Evolutionary conservation across 768 basidiomycete genomes (phyloP).

Genomic region (Lentinula lateritia): DNA sequence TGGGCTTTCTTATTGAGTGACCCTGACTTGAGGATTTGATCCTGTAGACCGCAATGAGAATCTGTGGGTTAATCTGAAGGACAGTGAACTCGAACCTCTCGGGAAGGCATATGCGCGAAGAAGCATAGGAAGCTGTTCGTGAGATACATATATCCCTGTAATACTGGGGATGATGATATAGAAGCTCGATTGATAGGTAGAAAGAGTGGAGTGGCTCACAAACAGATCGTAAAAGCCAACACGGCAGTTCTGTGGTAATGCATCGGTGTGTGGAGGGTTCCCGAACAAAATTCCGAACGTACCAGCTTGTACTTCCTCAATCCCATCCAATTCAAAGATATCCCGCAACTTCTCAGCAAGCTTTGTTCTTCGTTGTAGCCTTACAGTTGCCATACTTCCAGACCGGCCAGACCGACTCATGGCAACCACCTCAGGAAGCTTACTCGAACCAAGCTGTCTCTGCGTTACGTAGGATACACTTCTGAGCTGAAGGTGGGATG

Average conservation of each 20-base stretch:
- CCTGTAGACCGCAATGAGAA: conserved; percentile 36
- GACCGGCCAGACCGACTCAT: conserved; percentile 20
- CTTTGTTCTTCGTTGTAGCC: conserved; percentile 57
- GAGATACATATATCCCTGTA: conserved; percentile 97
- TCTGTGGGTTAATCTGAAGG: background rate
- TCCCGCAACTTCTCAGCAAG: conserved; percentile 87
- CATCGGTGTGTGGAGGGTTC: conserved; percentile 6
- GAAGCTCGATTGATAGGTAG: background rate
- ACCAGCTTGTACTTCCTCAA: conserved; percentile 73
- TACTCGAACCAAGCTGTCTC: background rate
- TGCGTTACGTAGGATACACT: conserved; percentile 3
- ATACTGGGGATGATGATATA: conserved; percentile 34
- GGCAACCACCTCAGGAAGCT: background rate
- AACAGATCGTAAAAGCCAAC: conserved; percentile 87
- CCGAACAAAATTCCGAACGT: conserved; percentile 25
- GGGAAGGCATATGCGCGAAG: conserved; percentile 89
- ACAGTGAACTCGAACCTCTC: conserved; percentile 54
- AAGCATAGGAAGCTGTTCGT: conserved; percentile 94
- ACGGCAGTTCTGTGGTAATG: conserved; percentile 69
- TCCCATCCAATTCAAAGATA: conserved; percentile 76
- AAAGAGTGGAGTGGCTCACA: conserved; percentile 45
- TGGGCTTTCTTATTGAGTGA: conserved; percentile 83
- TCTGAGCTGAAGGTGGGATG: conserved; percentile 1
- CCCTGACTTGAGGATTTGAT: conserved; percentile 90
- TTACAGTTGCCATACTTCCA: conserved; percentile 72